Conservation (phyloP, 2,329 filamentous ascomycete genomes). For the Talaromyces sp. region DNA sequence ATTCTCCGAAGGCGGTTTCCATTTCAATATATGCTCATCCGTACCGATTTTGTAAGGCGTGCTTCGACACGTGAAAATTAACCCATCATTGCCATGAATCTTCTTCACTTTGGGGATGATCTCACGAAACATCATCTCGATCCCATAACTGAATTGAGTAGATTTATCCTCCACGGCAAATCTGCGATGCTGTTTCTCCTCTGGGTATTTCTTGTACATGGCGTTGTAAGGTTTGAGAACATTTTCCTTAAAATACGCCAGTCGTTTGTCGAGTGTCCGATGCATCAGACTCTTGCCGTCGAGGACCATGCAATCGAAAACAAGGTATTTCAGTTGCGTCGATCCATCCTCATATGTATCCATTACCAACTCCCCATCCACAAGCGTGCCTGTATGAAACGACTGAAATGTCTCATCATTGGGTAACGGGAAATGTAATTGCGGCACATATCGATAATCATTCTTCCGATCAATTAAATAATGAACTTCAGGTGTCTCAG, state of each 20-base stretch:
- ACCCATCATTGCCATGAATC: slow-evolving; percentile 84
- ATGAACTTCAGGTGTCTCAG: slow-evolving; percentile 65
- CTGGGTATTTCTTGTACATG: slow-evolving; percentile 68
- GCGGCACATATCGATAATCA: slow-evolving; percentile 83
- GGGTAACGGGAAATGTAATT: slow-evolving; percentile 75
- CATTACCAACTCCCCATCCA: slow-evolving; percentile 91
- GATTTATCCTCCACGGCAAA: slow-evolving; percentile 85
- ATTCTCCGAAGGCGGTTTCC: slow-evolving; percentile 95
- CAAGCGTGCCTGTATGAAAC: slow-evolving; percentile 75
- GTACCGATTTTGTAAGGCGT: slow-evolving; percentile 86
- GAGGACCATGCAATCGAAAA: slow-evolving; percentile 87
- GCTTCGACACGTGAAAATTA: slow-evolving; percentile 94
- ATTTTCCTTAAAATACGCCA: slow-evolving; percentile 78
- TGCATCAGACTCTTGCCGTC: slow-evolving; percentile 73
- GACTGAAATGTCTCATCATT: slow-evolving; percentile 55
- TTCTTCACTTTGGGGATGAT: slow-evolving; percentile 72
- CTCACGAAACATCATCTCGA: slow-evolving; percentile 87
- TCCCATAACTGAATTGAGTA: slow-evolving; percentile 83
- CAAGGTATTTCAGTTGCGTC: slow-evolving; percentile 73
- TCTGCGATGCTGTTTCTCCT: slow-evolving; percentile 65
- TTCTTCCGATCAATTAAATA: slow-evolving; percentile 98
- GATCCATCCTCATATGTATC: slow-evolving; percentile 68
- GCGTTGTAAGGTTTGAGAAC: slow-evolving; percentile 75
- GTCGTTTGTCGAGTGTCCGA: slow-evolving; percentile 78
- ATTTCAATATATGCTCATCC: slow-evolving; percentile 90